Evolutionary conservation across 2,329 filamentous ascomycete genomes (phyloP), one percentile per base, ranked within the genome.

Genomic region (Sporothrix inflata): DNA sequence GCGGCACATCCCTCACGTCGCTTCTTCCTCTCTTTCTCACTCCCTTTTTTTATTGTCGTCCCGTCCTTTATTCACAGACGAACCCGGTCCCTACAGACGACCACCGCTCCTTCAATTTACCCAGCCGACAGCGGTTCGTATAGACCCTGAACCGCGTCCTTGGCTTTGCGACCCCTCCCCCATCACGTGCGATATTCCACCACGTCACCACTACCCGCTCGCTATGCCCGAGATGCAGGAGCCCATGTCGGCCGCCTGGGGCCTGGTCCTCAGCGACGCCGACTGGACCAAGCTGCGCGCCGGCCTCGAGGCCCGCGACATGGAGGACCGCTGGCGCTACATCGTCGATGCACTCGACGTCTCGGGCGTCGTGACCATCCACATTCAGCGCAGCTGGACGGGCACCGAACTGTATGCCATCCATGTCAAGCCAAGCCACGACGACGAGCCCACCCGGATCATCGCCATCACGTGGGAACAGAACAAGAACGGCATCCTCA

Each of bases 401-500:
- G 60, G 69, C 16, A 45, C 14, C 3, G 69, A 71, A 21, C 6
- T 45, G 9, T 71, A 55, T 27, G 45, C 49, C 34, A 38, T 71
- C 1, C 60, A 51, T 9, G 38, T 71, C 8, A 47, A 61, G 57
- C 69, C 69, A n/a, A 24, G 45, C 12, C 27, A 42, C 6, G 67
- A 55, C 24, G 9, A 21, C 19, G 57, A 38, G 1, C 34, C 60
- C 9, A 42, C 27, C 11, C 27, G 60, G 1, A 34, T 53, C 11
- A 21, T 71, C 21, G 69, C 69, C 47, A 71, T 71, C 21, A 57
- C 69, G 11, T 71, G 69, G 69, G 49, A 71, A 16, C n/a, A 53
- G 60, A 51, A 42, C 60, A 53, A 40, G 4, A 47, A 21, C 5
- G 30, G 60, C 7, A 24, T 30, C 3, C 11, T 34, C 3, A n/a